A percentile compares a stretch with the other conserved stretches of the same genome.
Conservation (phyloP, 2,329 filamentous ascomycete genomes). For the Diaporthe vaccinii region DNA sequence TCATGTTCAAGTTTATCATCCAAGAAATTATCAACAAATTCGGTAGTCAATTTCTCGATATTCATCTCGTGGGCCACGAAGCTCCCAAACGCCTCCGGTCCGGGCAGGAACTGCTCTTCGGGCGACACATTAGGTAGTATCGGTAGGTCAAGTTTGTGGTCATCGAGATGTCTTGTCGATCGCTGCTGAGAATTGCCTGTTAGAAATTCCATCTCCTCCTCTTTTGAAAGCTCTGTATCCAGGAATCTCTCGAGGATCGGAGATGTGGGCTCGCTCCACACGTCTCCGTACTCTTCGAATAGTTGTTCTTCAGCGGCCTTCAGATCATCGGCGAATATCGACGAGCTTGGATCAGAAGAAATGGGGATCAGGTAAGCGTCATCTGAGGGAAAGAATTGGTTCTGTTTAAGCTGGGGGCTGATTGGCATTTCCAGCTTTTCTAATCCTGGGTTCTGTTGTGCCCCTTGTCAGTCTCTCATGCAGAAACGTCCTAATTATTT, state of each 20-base stretch:
- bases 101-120: background rate
- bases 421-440: constrained; percentile 46
- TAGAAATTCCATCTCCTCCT: constrained; percentile 28
- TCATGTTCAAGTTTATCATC: constrained; percentile 19
- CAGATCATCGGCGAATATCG: constrained; percentile 44
- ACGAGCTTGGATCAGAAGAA: constrained; percentile 43
- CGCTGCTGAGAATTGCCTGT: constrained; percentile 28
- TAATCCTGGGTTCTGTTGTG: constrained; percentile 29
- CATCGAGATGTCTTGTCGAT: constrained; percentile 31
- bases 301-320: constrained; percentile 44
- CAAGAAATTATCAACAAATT: constrained; percentile 9
- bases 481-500: accelerated
- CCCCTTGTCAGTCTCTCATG: background rate
- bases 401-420: constrained; percentile 41
- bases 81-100: constrained; percentile 32
- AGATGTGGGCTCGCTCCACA: constrained; percentile 43
- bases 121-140: constrained; percentile 41
- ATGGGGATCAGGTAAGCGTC: constrained; percentile 43
- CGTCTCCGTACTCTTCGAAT: constrained; percentile 42
- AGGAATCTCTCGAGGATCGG: constrained; percentile 36
- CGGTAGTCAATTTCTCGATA: constrained; percentile 10
- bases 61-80: constrained; percentile 41
- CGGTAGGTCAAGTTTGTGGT: constrained; percentile 45
- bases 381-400: constrained; percentile 42
- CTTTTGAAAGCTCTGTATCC: background rate